Evolutionary conservation across 805 yeast species (phyloP).

Genomic region (Candida krabiensis): DNA sequence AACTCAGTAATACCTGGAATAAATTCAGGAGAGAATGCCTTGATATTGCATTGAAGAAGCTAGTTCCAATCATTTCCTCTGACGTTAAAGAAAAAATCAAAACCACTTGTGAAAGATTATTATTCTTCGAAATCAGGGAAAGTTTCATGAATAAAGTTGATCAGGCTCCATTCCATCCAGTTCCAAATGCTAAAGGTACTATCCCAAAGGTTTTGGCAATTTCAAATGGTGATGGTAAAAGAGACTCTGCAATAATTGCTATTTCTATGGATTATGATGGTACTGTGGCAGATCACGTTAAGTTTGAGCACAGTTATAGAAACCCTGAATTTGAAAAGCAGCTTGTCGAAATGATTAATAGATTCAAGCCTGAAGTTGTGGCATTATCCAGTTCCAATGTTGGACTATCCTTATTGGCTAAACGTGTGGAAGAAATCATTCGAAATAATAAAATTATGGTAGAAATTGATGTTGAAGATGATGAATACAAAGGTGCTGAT

Average conservation of each 20-base stretch:
- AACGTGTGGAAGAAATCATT: constrained; percentile 55
- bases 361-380: constrained; percentile 82
- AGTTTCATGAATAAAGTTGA: constrained; percentile 71
- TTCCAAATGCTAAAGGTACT: constrained; percentile 74
- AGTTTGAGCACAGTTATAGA: constrained; percentile 74
- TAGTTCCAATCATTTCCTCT: constrained; percentile 64
- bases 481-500: constrained; percentile 30
- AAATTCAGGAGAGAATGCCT: constrained; percentile 66
- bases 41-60: constrained; percentile 62
- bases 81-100: constrained; percentile 83
- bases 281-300: constrained; percentile 69
- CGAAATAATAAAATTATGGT: constrained; percentile 53
- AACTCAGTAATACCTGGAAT: constrained; percentile 79
- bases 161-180: constrained; percentile 92
- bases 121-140: constrained; percentile 69
- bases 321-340: constrained; percentile 63
- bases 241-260: constrained; percentile 84
- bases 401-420: constrained; percentile 59
- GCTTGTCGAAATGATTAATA: constrained; percentile 58
- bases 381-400: constrained; percentile 88
- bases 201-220: constrained; percentile 81
- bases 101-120: constrained; percentile 67
- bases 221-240: constrained; percentile 84
- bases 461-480: constrained; percentile 45
- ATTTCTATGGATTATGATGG: constrained; percentile 79